Conservation (phyloP, 2,329 filamentous ascomycete genomes). For the Fusarium torreyae region DNA sequence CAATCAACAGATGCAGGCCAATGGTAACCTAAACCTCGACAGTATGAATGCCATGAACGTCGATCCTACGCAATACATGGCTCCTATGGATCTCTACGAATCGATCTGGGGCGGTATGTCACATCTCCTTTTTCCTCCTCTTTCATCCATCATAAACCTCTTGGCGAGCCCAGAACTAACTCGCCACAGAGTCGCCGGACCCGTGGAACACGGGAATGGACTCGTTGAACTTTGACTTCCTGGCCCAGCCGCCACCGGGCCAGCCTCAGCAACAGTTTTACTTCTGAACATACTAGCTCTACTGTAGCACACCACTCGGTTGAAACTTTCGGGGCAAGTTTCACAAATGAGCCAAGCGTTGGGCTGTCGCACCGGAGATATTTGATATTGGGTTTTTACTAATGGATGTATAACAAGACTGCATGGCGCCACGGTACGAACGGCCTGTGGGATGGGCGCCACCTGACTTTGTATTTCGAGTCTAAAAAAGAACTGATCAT, state of each 20-base stretch:
- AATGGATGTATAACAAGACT: slow-evolving; percentile 13
- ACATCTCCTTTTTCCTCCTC: not conserved
- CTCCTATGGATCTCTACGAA: slow-evolving; percentile 77
- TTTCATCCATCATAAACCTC: slow-evolving; percentile 1
- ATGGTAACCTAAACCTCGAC: slow-evolving; percentile 55
- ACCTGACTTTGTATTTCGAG: slow-evolving; percentile 26
- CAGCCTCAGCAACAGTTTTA: slow-evolving; percentile 72
- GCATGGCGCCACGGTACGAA: slow-evolving; percentile 20
- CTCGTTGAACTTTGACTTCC: slow-evolving; percentile 72
- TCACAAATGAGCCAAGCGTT: not conserved
- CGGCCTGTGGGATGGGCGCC: slow-evolving; percentile 11
- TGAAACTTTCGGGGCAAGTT: not conserved
- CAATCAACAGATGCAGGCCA: slow-evolving; percentile 56
- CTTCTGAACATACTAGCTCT: slow-evolving; percentile 58
- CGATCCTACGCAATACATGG: slow-evolving; percentile 73
- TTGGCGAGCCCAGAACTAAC: slow-evolving; percentile 29
- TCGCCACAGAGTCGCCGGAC: slow-evolving; percentile 68
- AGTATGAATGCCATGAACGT: slow-evolving; percentile 66
- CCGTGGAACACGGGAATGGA: slow-evolving; percentile 71
- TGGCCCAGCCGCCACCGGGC: slow-evolving; percentile 71
- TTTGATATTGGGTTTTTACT: not conserved
- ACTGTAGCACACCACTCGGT: not conserved
- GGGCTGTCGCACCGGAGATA: not conserved
- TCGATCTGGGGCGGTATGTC: slow-evolving; percentile 77
- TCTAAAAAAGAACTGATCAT: slow-evolving; percentile 18